These are phyloP conservation scores for Elymus sibiricus DNA, from an alignment of 176 grass and related monocot genomes.

Conservation along the genomic window DNA sequence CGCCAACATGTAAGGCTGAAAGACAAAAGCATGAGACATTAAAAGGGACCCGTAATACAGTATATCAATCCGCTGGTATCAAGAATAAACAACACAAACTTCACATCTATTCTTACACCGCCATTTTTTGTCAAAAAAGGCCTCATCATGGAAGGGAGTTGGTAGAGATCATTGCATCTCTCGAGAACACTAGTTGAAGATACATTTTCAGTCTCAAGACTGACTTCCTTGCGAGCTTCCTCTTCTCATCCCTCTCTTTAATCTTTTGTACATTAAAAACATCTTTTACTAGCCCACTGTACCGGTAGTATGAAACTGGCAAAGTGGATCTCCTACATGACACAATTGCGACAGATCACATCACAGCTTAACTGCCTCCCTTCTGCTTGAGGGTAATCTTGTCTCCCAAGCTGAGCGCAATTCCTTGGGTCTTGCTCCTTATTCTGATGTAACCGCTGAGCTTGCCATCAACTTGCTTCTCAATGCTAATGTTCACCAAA, in stretches of 20 bases:
- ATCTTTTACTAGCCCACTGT: slow-evolving; percentile 16
- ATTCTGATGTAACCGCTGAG: slow-evolving; percentile 78
- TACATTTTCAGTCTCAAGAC: neutral
- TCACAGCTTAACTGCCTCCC: slow-evolving; percentile 43
- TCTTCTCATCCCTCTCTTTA: slow-evolving; percentile 30
- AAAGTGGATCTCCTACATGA: slow-evolving; percentile 16
- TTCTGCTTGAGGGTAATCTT: slow-evolving; percentile 92
- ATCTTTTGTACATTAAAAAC: slow-evolving; percentile 37
- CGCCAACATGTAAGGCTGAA: too few relatives aligned
- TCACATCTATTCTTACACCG: slow-evolving; percentile 24
- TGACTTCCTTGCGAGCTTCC: neutral
- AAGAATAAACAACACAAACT: too few relatives aligned
- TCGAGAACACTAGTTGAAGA: neutral
- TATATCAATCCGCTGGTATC: too few relatives aligned
- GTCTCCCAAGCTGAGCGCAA: slow-evolving; percentile 77
- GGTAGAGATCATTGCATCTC: neutral
- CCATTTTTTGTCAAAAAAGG: slow-evolving; percentile 29
- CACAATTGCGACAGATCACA: neutral
- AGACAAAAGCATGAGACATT: too few relatives aligned
- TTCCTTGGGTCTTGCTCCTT: slow-evolving; percentile 84
- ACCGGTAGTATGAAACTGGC: neutral
- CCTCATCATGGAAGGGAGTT: neutral
- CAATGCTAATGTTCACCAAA: slow-evolving; percentile 78
- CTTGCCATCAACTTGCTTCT: slow-evolving; percentile 70
- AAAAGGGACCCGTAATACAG: too few relatives aligned